Percentiles rank a stretch among this genome's conserved stretches.
These are phyloP conservation scores for Paralagenidium karlingii DNA, from an alignment of 352 stramenopile genomes.

Conservation along the genomic window DNA sequence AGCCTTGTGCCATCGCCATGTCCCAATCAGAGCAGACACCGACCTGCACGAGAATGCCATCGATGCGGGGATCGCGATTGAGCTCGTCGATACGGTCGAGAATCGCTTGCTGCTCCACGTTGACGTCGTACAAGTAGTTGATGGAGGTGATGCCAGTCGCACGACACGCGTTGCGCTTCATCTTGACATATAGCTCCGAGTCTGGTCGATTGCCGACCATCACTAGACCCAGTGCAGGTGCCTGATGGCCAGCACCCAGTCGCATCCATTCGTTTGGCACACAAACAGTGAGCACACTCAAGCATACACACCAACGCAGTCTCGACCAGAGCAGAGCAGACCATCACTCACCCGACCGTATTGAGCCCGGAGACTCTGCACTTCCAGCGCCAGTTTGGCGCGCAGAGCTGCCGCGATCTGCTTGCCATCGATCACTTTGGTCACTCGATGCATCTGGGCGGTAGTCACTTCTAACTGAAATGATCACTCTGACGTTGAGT, in stretches of 20 bases:
- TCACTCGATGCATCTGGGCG: constrained; percentile 3
- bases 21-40: background rate
- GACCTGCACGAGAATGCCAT: constrained; percentile 85
- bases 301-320: too few species aligned
- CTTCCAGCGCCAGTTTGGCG: constrained; percentile 38
- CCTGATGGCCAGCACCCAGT: constrained; percentile 11
- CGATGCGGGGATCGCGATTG: constrained; percentile 60
- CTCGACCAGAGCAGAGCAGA: background rate
- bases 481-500: constrained; percentile 1
- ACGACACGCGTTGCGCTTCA: constrained; percentile 95
- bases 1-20: too few species aligned
- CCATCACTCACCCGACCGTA: constrained; percentile 28
- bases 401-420: constrained; percentile 50
- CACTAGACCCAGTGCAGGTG: constrained; percentile 94
- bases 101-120: constrained; percentile 27
- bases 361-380: constrained; percentile 27
- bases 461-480: background rate
- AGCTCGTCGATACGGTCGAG: constrained; percentile 58
- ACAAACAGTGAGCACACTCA: too few species aligned
- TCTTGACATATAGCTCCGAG: constrained; percentile 96
- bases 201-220: constrained; percentile 97
- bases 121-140: constrained; percentile 69
- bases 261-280: background rate
- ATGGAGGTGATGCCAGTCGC: constrained; percentile 90
- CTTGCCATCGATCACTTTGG: constrained; percentile 59